Evolutionary conservation across 148 eudicot genomes (phyloP).

Genomic region (Rhododendron mucronatum): DNA sequence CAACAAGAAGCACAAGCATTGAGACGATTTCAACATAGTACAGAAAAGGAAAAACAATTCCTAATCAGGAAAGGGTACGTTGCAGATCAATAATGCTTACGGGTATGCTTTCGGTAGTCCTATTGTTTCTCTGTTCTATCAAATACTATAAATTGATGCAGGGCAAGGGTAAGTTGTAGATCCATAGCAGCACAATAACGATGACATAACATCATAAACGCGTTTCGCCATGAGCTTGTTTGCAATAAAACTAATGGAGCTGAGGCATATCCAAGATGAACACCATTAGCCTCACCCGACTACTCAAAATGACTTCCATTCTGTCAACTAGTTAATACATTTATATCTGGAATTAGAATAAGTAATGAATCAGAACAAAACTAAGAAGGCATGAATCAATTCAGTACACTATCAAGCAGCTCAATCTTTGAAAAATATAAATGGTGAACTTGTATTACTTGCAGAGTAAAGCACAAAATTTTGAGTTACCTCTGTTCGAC

Average conservation of each 20-base stretch:
- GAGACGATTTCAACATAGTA: not conserved
- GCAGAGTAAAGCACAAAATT: not conserved
- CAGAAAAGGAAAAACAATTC: not conserved
- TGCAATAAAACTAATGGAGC: not conserved
- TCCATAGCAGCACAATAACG: not conserved
- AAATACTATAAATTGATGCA: not conserved
- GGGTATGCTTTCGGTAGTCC: not conserved
- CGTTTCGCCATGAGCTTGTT: not conserved
- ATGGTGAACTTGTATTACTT: not conserved
- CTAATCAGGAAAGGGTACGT: not conserved
- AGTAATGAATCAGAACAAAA: not conserved
- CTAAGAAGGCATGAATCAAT: not conserved
- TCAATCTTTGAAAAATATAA: not conserved
- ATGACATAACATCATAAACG: not conserved
- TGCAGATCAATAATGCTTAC: not conserved
- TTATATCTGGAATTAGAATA: not conserved
- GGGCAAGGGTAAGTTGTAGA: not conserved
- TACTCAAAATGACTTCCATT: not conserved
- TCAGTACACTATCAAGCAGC: not conserved
- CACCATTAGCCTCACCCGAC: not conserved
- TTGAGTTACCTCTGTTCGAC: slow-evolving; percentile 74
- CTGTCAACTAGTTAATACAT: not conserved
- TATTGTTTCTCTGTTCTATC: not conserved
- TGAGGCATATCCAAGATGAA: not conserved
- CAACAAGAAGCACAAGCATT: not conserved